Evolutionary conservation across 495 filamentous ascomycete genomes (phyloP).

Genomic region (Schizothecium vesticola): DNA sequence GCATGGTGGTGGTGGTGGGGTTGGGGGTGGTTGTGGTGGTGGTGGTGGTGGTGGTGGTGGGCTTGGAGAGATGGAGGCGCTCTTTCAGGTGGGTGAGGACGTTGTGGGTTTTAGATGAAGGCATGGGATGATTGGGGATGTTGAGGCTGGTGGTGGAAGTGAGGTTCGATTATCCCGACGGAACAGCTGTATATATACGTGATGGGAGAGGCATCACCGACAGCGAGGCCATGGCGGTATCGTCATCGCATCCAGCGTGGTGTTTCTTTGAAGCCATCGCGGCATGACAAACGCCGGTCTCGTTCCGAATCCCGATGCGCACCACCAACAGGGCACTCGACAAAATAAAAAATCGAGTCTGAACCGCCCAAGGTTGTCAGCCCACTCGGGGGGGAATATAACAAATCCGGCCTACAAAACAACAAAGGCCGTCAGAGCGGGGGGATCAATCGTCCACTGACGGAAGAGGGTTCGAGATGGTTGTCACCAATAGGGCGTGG

Average conservation of each 20-base stretch:
- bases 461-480: not conserved
- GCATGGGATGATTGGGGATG: not conserved
- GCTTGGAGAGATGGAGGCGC: not conserved
- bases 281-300: not conserved
- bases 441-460: not conserved
- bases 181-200: not conserved
- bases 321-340: too few relatives aligned
- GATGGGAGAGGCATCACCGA: not conserved
- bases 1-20: conserved; percentile 8
- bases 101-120: not conserved
- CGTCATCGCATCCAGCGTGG: not conserved
- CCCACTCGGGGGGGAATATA: not conserved
- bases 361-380: not conserved
- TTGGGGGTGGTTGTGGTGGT: not conserved
- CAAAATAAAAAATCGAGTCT: not conserved
- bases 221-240: not conserved
- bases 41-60: not conserved
- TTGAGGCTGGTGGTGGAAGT: not conserved
- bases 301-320: too few relatives aligned
- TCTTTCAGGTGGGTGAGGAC: not conserved
- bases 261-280: not conserved
- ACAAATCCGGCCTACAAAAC: not conserved
- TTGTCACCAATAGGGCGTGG: not conserved
- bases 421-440: not conserved
- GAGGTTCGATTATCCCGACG: not conserved